Conservation (phyloP, 2,329 filamentous ascomycete genomes). For the Fusarium phyllophilum region DNA sequence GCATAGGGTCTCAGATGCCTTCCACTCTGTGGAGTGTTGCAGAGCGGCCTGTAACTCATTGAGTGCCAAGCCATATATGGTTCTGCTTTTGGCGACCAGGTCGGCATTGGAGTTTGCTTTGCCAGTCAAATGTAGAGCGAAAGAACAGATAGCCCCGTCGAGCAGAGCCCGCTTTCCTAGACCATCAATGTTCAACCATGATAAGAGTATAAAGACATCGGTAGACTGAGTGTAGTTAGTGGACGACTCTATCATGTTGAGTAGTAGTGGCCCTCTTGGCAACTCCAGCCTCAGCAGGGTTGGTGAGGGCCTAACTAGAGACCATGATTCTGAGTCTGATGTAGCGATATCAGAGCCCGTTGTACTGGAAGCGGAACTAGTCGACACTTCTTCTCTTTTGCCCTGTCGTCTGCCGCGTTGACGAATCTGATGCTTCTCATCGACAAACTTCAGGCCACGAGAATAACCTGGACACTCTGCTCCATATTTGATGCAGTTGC, state of each 20-base stretch:
- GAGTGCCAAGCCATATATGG: conserved; percentile 53
- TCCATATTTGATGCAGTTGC: conserved; percentile 53
- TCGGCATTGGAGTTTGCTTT: conserved; percentile 46
- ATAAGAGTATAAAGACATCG: conserved; percentile 41
- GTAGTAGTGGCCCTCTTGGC: conserved; percentile 47
- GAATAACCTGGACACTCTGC: conserved; percentile 54
- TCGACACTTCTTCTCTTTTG: conserved; percentile 1
- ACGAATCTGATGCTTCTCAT: conserved; percentile 52
- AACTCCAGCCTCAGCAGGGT: conserved; percentile 26
- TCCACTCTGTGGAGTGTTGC: conserved; percentile 52
- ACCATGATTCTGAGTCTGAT: background rate
- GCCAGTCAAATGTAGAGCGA: conserved; percentile 52
- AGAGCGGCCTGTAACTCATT: conserved; percentile 50
- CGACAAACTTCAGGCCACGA: conserved; percentile 52
- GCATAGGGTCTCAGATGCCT: conserved; percentile 53
- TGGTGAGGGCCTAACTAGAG: conserved; percentile 19
- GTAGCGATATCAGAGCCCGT: conserved; percentile 17
- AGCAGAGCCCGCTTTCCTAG: conserved; percentile 50
- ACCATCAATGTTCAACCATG: conserved; percentile 42
- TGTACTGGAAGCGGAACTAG: conserved; percentile 21
- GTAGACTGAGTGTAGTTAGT: conserved; percentile 31
- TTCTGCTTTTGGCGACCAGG: conserved; percentile 50
- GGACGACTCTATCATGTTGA: conserved; percentile 45
- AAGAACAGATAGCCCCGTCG: conserved; percentile 52
- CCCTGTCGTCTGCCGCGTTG: conserved; percentile 38